A percentile compares a stretch with the other conserved stretches of the same genome.
These are phyloP conservation scores for Plantago major DNA, from an alignment of 257 asterid species.

Conservation along the genomic window DNA sequence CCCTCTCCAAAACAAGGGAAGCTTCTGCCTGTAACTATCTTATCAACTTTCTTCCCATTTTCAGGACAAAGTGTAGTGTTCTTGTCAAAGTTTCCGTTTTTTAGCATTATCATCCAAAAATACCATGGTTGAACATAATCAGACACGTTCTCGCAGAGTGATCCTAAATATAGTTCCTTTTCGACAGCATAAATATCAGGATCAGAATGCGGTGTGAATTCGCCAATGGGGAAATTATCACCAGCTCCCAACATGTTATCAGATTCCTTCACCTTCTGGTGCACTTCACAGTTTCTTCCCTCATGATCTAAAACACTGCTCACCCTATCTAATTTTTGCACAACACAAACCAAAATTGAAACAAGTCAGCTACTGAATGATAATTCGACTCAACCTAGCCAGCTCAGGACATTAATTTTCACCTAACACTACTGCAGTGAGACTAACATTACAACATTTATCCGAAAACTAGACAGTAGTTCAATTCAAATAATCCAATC, in stretches of 20 bases:
- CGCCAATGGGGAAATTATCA: slow-evolving; percentile 42
- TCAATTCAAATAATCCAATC: neutral
- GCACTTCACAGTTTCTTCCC: slow-evolving; percentile 40
- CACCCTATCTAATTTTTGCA: slow-evolving; percentile 25
- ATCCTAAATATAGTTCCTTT: slow-evolving; percentile 71
- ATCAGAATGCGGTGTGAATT: slow-evolving; percentile 37
- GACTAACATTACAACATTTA: too few species aligned
- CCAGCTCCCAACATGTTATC: slow-evolving; percentile 65
- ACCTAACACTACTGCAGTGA: too few species aligned
- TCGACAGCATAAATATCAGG: slow-evolving; percentile 71
- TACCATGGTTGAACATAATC: slow-evolving; percentile 48
- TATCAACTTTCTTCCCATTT: slow-evolving; percentile 64
- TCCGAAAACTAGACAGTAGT: too few species aligned
- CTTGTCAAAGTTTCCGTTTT: slow-evolving; percentile 80
- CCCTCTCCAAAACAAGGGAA: slow-evolving; percentile 88
- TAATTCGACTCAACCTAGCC: too few species aligned
- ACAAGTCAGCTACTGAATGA: too few species aligned
- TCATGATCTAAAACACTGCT: slow-evolving; percentile 18
- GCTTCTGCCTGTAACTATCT: slow-evolving; percentile 52
- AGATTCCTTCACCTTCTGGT: slow-evolving; percentile 54
- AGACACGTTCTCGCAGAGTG: slow-evolving; percentile 48
- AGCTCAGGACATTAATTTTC: too few species aligned
- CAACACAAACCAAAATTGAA: slow-evolving; percentile 19
- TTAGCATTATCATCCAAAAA: slow-evolving; percentile 85
- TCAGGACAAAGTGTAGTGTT: slow-evolving; percentile 76